phyloP scores from a whole-genome alignment of 2,329 filamentous ascomycete genomes.

The Talaromyces sp. region DNA sequence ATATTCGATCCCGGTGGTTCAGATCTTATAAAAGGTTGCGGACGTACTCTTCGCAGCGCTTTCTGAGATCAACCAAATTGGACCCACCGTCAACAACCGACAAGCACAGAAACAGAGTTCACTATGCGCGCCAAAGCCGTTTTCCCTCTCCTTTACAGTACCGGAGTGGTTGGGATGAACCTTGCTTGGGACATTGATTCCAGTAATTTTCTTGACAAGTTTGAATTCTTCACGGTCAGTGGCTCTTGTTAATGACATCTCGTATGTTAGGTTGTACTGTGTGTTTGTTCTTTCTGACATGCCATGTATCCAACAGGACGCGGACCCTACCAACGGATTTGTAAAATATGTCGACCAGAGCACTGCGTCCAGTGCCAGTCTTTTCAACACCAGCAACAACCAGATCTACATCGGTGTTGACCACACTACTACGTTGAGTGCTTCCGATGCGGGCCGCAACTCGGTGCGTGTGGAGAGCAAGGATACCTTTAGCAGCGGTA shows the following conservation, averaged over 20 bases:
- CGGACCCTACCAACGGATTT: slow-evolving; percentile 54
- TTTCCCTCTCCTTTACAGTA: not conserved
- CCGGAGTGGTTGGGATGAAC: not conserved
- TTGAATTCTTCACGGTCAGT: slow-evolving; percentile 5
- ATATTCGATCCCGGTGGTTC: not conserved
- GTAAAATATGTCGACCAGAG: slow-evolving; percentile 44
- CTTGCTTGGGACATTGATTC: slow-evolving; percentile 7
- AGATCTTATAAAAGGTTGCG: not conserved
- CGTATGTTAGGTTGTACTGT: not conserved
- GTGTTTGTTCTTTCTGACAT: not conserved
- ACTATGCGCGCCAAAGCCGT: not conserved
- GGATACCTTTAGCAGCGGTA: slow-evolving; percentile 39
- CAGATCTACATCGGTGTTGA: slow-evolving; percentile 44
- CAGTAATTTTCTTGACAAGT: slow-evolving; percentile 8
- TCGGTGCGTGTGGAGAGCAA: slow-evolving; percentile 42
- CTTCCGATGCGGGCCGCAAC: slow-evolving; percentile 38
- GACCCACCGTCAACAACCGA: not conserved
- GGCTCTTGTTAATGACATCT: not conserved
- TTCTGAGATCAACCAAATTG: not conserved
- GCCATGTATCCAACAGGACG: slow-evolving; percentile 5
- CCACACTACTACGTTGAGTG: slow-evolving; percentile 30
- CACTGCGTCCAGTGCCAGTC: slow-evolving; percentile 28
- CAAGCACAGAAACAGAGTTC: not conserved
- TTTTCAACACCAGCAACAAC: slow-evolving; percentile 34
- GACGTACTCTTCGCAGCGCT: not conserved